phyloP scores from a whole-genome alignment of 1,284 basidiomycete genomes.

The Trametes polyzona region DNA sequence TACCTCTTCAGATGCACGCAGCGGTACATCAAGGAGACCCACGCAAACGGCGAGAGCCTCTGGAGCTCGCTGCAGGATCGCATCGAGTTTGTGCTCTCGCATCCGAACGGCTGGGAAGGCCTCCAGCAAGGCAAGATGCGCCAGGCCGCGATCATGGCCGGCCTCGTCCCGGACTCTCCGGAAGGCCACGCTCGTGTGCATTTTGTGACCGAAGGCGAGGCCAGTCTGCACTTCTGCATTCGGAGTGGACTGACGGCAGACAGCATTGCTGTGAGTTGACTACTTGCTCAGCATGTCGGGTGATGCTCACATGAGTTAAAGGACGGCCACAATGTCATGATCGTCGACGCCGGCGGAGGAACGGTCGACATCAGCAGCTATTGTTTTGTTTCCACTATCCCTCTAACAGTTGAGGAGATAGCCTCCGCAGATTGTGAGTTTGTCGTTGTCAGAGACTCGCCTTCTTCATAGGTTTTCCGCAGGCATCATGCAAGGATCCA shows the following conservation, averaged over 20 bases:
- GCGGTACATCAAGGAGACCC: constrained; percentile 52
- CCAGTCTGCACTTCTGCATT: constrained; percentile 53
- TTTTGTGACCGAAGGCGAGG: constrained; percentile 56
- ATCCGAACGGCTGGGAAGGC: constrained; percentile 53
- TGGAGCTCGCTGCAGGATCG: constrained; percentile 40
- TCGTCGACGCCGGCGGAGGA: constrained; percentile 62
- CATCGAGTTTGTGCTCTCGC: constrained; percentile 43
- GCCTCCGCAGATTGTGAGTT: constrained; percentile 16
- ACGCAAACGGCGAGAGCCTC: constrained; percentile 44
- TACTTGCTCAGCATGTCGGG: no score
- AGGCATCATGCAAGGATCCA: constrained; percentile 35
- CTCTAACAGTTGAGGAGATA: constrained; percentile 18
- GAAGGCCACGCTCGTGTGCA: constrained; percentile 42
- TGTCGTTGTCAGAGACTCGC: background rate
- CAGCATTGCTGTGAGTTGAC: constrained; percentile 30
- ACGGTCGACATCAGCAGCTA: constrained; percentile 61
- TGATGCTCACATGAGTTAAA: constrained; percentile 6
- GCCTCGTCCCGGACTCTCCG: constrained; percentile 34
- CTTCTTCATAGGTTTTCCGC: background rate
- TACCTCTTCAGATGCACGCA: constrained; percentile 51
- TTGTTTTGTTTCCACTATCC: constrained; percentile 29
- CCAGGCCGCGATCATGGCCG: constrained; percentile 39
- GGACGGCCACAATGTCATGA: constrained; percentile 48
- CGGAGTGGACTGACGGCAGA: constrained; percentile 41
- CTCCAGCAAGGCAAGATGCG: constrained; percentile 46